Evolutionary conservation across 192 early-diverging fungal species (phyloP), one percentile per base, ranked within the genome.

Genomic region (Haplosporangium gracile): DNA sequence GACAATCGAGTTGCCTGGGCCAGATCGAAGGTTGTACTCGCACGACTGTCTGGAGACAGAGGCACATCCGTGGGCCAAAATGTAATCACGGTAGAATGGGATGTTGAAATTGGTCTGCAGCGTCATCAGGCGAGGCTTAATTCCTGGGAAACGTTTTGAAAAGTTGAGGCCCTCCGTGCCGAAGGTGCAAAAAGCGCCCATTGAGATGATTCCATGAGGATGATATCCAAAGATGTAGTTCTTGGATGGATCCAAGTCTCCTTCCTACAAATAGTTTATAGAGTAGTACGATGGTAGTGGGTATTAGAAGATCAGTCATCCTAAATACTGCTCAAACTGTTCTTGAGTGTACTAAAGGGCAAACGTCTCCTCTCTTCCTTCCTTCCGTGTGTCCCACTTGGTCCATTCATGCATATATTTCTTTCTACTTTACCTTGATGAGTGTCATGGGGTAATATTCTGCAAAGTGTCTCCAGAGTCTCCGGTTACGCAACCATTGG

Each of bases 211-310:
- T 6, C 96, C 97, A 70, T 97, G 96, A 16, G 97, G 97, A 74
- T 99, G 97, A 77, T 95, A 96, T 10, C 90, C 97, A 91, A 99
- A 96, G 6, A 99, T 91, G 76, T 99, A 98, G 73, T 95, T 95
- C 72, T 93, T 93, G 39, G 74, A 83, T 7, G 97, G 93, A 86
- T 98, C 96, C 80, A 99, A 83, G 26, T 96, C 95, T 47, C 82
- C 92, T 69, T 96, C 97, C 91, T 92, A 72, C 32, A 2, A 18
- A 32, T 45, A 15, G 95, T 53, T 76, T n/a, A 38, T 5, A 36
- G 11, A 95, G 82, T 78, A 43, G 82, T 78, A 43, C 4, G 8
- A 26, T 7, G 57, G 42, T 10, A 39, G 39, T 8, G 38, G 18
- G 96, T 87, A 26, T 29, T 39, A 63, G 40, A 45, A 8, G 16